Base-by-base conservation (phyloP, 2,329 filamentous ascomycete species). In the Daldinia sp. region DNA sequence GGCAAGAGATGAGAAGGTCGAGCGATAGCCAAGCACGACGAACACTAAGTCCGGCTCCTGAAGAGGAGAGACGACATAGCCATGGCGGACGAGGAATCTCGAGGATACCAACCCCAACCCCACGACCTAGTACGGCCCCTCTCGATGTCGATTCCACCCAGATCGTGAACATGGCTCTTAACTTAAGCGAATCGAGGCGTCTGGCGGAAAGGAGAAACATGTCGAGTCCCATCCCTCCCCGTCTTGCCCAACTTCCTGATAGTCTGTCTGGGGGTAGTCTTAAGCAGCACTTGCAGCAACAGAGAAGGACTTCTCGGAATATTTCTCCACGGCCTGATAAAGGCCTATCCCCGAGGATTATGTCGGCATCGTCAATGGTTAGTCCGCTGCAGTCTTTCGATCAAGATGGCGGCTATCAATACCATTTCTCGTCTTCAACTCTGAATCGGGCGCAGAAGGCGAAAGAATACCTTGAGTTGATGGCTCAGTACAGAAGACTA, bases 81-180 rank as follows among this genome's bases (percentile, higher is more conserved):
- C 73, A 73, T 26, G 69, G 68, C 44, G 74, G 74, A 69, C 77
- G 75, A 64, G 72, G 62, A 51, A 60, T 51, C 44, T 72, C 76
- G 42, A 72, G 54, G 66, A 70, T 73, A 44, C 76, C 74, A 20
- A 74, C 72, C 35, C 70, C 65, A 20, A 74, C 72, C 35, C 70
- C 65, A 51, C 75, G 67, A 60, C 66, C 75, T 4, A 73, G 63
- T 35, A 69, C 70, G 51, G 70, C 77, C 13, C 74, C 79, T 4
- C 78, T 92, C 20, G 89, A 93, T 74, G 86, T 92, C 67, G 94
- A 98, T 75, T 92, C 94, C 6, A 89, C 91, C 3, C 93, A 97
- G 79, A 97, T 98, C 71, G 93, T 98, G 46, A 94, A 94, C 75
- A 92, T 98, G 87, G 95, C 95, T 1, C 81, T 98, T 73, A 96